Evolutionary conservation across 2,329 filamentous ascomycete genomes (phyloP), one percentile per base, ranked within the genome.

Genomic region (Ophiostoma australiae): DNA sequence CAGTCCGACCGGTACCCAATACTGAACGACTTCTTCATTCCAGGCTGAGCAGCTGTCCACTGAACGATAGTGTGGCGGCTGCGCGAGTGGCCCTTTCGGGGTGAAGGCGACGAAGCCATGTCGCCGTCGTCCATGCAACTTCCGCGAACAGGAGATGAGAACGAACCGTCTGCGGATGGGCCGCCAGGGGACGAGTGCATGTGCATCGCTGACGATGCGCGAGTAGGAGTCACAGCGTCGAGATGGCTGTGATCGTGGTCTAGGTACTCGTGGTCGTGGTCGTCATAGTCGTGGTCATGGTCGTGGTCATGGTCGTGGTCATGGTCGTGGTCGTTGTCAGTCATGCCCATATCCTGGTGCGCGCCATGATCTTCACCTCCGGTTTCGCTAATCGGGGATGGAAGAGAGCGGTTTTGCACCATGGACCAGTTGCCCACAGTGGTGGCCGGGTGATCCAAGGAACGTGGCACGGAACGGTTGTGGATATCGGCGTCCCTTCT

Each of bases 1-100:
- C 91, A 94, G 78, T 92, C 91, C 15, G 89, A 85, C 73, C 91
- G 84, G 80, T 90, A 93, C 69, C 91, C 91, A 87, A 93, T 92
- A 76, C 90, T 91, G 78, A 93, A 90, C 73, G 85, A 88, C 78
- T 86, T 87, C 80, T 90, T 91, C 85, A 87, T 88, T 74, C 86
- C 86, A 0, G 86, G 85, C 73, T 88, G 85, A 76, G 83, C 81
- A 76, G 83, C 81, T 1, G 86, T 88, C 86, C 86, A 88, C 71
- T 82, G 83, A 76, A 87, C 87, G 71, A 88, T 79, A 0, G 86
- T 88, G 75, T 89, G 86, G 70, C 84, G 84, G 74, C 84, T 87
- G 69, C 86, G 83, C 15, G 83, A 84, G 76, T 89, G 86, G 13
- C 86, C 86, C 76, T 83, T 82, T 72, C 79, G 84, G 48, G 84